Evolutionary conservation across 768 basidiomycete genomes (phyloP).

Genomic region (Trametes gibbosa): DNA sequence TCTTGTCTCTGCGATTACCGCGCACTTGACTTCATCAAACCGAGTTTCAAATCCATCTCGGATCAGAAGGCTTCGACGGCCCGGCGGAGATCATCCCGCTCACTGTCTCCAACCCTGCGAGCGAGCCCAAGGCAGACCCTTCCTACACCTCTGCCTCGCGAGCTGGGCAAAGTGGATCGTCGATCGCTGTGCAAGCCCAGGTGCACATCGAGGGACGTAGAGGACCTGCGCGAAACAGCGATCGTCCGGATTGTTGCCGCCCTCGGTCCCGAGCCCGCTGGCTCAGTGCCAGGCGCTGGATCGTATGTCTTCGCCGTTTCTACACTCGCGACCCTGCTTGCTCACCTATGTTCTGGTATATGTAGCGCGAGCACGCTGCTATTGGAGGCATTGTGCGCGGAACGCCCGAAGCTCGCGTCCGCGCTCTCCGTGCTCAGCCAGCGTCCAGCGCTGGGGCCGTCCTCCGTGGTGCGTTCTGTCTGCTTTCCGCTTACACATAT

Average conservation of each 20-base stretch:
- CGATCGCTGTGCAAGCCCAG: conserved; percentile 35
- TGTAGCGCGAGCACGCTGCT: conserved; percentile 37
- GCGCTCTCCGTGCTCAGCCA: conserved; percentile 10
- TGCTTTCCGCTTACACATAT: no score
- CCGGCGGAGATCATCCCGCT: conserved; percentile 8
- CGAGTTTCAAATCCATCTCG: no score
- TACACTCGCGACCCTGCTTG: not conserved
- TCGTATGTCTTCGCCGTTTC: conserved; percentile 32
- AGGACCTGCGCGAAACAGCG: conserved; percentile 43
- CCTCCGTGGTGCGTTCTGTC: not conserved
- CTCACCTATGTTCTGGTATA: no score
- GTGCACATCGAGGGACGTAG: conserved; percentile 33
- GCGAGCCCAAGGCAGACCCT: conserved; percentile 31
- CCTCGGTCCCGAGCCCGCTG: conserved; percentile 39
- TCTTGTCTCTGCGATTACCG: conserved; percentile 47
- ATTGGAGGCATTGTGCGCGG: conserved; percentile 40
- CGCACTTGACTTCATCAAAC: conserved; percentile 25
- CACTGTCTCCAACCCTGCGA: conserved; percentile 9
- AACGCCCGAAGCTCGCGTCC: conserved; percentile 24
- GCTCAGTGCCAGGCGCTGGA: conserved; percentile 21
- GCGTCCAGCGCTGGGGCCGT: not conserved
- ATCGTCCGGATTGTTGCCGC: conserved; percentile 46
- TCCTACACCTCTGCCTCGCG: conserved; percentile 59
- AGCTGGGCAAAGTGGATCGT: conserved; percentile 69
- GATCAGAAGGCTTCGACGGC: no score